Base-by-base conservation (phyloP, 345 rosid genomes). In the Lumnitzera racemosa region DNA sequence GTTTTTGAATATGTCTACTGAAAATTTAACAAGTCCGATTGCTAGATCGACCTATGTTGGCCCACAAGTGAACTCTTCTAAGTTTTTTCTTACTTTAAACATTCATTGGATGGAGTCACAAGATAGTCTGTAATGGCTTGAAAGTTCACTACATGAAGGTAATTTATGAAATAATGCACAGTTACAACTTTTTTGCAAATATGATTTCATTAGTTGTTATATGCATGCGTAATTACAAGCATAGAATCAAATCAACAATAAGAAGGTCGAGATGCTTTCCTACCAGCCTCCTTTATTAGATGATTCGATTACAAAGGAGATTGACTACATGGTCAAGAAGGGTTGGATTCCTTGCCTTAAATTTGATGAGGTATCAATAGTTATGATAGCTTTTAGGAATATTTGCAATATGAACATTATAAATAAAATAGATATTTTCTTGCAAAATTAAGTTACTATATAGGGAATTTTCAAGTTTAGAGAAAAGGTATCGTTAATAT, bases 291-390 rank as follows among this genome's bases (percentile, higher is more conserved):
- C 82, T 12, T 77, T 72, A 2, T 64, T 9, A 4, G 43, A 36
- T 36, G 43, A 36, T 36, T 36, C 43, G 1, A 56, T 81, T 49
- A 77, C 84, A 0, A 87, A 64, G 70, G 81, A 83, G 79, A 62
- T 83, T 24, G 88, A 81, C 16, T 87, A 80, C 83, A 83, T 80
- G 81, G 61, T 83, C 24, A 70, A 57, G 51, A 81, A 80, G 46
- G 94, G 84, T 2, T 87, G 86, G 90, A 72, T 78, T 51, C 94
- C 88, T 66, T 80, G 83, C 79, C 80, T 87, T 46, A 88, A 87
- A 72, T 87, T 87, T 51, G 86, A 83, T 61, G 77, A 78, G 89
- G 94, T 86, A 59, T 36, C 43, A 36, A 36, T 36, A 1, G 9
- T 36, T 36, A 7, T 36, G 43, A 27, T 2, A 27, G 31, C 31